Evolutionary conservation across 176 grass and related monocot species (phyloP).

Genomic region (Avena insularis): DNA sequence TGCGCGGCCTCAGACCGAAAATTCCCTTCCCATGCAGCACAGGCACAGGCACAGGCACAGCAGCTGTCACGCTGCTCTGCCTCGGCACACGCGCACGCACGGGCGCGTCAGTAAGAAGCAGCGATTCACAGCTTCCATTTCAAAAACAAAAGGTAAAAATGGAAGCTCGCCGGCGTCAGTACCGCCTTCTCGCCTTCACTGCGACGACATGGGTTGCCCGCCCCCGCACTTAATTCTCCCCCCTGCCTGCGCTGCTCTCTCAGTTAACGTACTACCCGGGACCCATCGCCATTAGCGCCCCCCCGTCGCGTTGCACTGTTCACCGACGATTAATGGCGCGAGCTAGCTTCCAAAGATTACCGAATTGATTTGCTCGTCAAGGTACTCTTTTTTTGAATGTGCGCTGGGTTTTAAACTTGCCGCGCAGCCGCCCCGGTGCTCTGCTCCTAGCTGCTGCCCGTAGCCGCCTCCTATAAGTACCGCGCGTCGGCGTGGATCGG

Average conservation of each 20-base stretch:
- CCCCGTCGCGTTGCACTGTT: neutral
- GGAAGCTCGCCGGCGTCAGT: slow-evolving; percentile 31
- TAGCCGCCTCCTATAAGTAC: slow-evolving; percentile 48
- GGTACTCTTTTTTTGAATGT: neutral
- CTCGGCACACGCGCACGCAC: neutral
- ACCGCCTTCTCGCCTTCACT: slow-evolving; percentile 33
- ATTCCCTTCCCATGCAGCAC: slow-evolving; percentile 30
- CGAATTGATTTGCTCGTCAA: neutral
- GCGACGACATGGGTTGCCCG: slow-evolving; percentile 59
- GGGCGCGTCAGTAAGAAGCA: slow-evolving; percentile 47
- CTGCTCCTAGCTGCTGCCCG: neutral
- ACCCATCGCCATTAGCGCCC: slow-evolving; percentile 40
- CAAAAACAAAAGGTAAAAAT: slow-evolving; percentile 62
- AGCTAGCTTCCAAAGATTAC: slow-evolving; percentile 39
- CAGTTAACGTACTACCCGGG: slow-evolving; percentile 1
- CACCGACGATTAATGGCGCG: neutral
- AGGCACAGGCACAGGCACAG: neutral
- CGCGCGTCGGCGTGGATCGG: neutral
- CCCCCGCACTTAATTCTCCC: slow-evolving; percentile 47
- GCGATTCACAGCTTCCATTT: slow-evolving; percentile 53
- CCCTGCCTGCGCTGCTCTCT: neutral
- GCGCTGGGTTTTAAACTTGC: slow-evolving; percentile 16
- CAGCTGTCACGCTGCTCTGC: slow-evolving; percentile 27
- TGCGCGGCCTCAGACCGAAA: neutral
- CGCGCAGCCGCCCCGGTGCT: neutral